Evolutionary conservation across 2,329 filamentous ascomycete genomes (phyloP).

Genomic region (Epichloe uncinata): DNA sequence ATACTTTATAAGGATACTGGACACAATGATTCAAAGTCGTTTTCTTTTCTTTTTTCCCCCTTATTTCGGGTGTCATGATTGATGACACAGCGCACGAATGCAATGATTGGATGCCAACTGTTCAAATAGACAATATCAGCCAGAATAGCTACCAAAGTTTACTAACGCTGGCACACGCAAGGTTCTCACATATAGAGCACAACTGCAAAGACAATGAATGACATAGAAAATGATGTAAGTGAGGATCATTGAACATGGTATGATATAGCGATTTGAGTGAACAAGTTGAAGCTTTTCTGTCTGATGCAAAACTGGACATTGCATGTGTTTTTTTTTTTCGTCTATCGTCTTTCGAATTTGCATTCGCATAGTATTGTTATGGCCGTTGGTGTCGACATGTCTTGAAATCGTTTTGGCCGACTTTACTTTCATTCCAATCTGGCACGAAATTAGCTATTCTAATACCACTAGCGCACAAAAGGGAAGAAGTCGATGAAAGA

Average conservation of each 20-base stretch:
- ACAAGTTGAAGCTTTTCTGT: slow-evolving; percentile 1
- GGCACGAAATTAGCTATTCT: background rate
- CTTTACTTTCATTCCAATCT: background rate
- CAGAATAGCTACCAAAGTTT: background rate
- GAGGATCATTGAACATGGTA: background rate
- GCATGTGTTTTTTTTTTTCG: background rate
- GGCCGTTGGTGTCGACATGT: background rate
- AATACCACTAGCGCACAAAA: background rate
- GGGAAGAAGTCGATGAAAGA: background rate
- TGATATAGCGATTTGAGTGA: background rate
- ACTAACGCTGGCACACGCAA: background rate
- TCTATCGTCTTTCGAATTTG: background rate
- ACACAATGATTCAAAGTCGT: background rate
- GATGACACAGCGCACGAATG: background rate
- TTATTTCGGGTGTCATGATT: background rate
- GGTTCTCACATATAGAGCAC: background rate
- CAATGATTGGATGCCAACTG: background rate
- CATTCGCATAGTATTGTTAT: background rate
- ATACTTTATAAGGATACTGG: background rate
- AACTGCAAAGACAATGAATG: background rate
- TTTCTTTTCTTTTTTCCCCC: background rate
- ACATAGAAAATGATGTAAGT: background rate
- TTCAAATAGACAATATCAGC: background rate
- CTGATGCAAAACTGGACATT: background rate
- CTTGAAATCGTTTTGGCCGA: background rate